Evolutionary conservation across 768 basidiomycete genomes (phyloP), one percentile per base, ranked within the genome.

Genomic region (Boletus rubescentipes): DNA sequence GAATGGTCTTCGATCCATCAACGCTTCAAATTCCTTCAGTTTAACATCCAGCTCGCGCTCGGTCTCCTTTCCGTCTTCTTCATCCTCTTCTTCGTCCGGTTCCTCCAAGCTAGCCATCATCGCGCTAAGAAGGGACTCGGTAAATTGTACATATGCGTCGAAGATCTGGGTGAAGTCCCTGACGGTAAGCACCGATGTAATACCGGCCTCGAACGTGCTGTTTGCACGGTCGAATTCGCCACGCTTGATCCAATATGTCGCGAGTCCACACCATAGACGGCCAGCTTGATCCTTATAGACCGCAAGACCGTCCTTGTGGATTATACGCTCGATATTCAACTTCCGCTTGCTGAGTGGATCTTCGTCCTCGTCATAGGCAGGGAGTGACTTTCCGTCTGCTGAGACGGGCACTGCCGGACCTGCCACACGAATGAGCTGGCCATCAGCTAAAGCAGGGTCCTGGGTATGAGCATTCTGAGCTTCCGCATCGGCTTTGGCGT

Each of bases 111-210:
- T 82, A 55, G 86, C 85, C 93, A 98, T 96, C 70, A 98, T 73
- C 0, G 91, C 89, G 51, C 85, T 89, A 60, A 97, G 89, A 59
- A 97, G 78, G 0, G 87, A 85, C 73, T 98, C 95, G 53, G 86
- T 85, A 67, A 97, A 98, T 63, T 98, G 94, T 35, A 91, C 87
- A 69, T 97, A 98, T 7, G 93, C 87, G 64, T 98, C 96, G 64
- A 98, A 98, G 50, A 98, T 93, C 69, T 98, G 94, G 2, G 93
- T 93, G 69, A 99, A 99, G 73, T 98, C 97, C 32, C 95, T 84
- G 60, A 98, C 87, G 1, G 96, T 98, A 63, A 98, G 74, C 16
- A 98, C 96, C 2, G 75, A 77, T 16, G 82, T 79, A 59, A 98
- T 79, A 14, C 94, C 97, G 21, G 83, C 72, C 71, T 98, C 97